A percentile compares a stretch with the other conserved stretches of the same genome.
Evolutionary conservation across 352 stramenopile genomes (phyloP).

Genomic region (Phytopythium aichiense): DNA sequence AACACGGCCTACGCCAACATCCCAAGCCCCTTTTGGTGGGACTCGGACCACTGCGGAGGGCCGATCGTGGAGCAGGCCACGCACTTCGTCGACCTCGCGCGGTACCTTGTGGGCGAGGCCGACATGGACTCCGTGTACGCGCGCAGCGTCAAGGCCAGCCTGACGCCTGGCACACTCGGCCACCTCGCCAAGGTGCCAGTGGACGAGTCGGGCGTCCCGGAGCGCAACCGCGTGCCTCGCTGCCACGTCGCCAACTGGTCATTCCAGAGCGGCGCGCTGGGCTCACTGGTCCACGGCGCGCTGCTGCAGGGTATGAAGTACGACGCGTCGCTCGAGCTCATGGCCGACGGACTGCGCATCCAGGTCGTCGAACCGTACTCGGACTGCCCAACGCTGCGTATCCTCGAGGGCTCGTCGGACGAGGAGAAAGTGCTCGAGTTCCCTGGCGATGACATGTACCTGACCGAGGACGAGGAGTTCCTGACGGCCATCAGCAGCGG

Average conservation of each 20-base stretch:
- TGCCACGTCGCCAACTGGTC: slow-evolving; percentile 32
- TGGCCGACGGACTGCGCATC: slow-evolving; percentile 33
- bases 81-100: slow-evolving; percentile 33
- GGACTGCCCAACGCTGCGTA: slow-evolving; percentile 27
- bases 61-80: slow-evolving; percentile 39
- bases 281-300: slow-evolving; percentile 28
- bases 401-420: slow-evolving; percentile 22
- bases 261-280: slow-evolving; percentile 30
- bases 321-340: slow-evolving; percentile 30
- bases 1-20: slow-evolving; percentile 33
- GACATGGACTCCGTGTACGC: slow-evolving; percentile 32
- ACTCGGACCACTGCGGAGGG: slow-evolving; percentile 29
- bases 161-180: slow-evolving; percentile 23
- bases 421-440: slow-evolving; percentile 30
- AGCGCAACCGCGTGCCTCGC: slow-evolving; percentile 27
- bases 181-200: slow-evolving; percentile 31
- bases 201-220: slow-evolving; percentile 17
- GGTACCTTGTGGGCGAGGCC: slow-evolving; percentile 31
- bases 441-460: slow-evolving; percentile 33
- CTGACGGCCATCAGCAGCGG: slow-evolving; percentile 17
- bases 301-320: slow-evolving; percentile 28
- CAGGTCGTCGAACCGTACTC: slow-evolving; percentile 33
- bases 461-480: slow-evolving; percentile 35
- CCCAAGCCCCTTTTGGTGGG: slow-evolving; percentile 37
- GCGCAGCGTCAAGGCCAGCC: slow-evolving; percentile 36